Percentiles rank a stretch among this genome's conserved stretches.
Evolutionary conservation across 2,329 filamentous ascomycete species (phyloP).

Genomic region (Phaeosphaeria sp.): DNA sequence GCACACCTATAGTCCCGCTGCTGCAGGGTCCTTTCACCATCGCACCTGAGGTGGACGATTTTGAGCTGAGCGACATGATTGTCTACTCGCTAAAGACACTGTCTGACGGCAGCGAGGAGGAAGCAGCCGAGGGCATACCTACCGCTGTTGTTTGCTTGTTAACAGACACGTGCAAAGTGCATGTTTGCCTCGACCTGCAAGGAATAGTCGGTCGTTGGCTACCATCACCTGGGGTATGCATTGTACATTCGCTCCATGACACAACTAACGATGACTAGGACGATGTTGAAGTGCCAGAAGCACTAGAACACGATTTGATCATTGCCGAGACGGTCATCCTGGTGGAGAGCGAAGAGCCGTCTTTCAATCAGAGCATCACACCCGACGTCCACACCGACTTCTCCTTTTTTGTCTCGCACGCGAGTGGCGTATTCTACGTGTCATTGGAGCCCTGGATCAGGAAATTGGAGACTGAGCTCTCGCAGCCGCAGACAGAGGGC

Average conservation of each 20-base stretch:
- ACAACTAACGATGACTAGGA: slow-evolving; percentile 20
- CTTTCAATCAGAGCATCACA: slow-evolving; percentile 62
- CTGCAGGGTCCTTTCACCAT: slow-evolving; percentile 68
- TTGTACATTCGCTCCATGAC: neutral
- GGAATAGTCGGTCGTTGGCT: slow-evolving; percentile 70
- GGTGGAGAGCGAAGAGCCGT: slow-evolving; percentile 27
- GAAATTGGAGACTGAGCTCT: slow-evolving; percentile 63
- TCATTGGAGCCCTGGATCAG: slow-evolving; percentile 64
- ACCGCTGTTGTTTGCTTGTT: slow-evolving; percentile 65
- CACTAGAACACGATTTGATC: slow-evolving; percentile 35
- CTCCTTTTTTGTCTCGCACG: slow-evolving; percentile 64
- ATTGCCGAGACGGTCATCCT: slow-evolving; percentile 52
- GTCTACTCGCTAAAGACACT: slow-evolving; percentile 59
- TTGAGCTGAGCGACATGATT: slow-evolving; percentile 67
- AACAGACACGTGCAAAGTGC: slow-evolving; percentile 62
- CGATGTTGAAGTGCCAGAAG: slow-evolving; percentile 22
- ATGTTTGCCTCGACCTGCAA: slow-evolving; percentile 66
- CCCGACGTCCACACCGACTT: slow-evolving; percentile 62
- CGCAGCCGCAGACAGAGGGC: slow-evolving; percentile 58
- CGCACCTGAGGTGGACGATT: slow-evolving; percentile 57
- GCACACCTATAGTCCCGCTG: slow-evolving; percentile 62
- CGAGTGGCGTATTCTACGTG: slow-evolving; percentile 60
- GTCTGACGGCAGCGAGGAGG: slow-evolving; percentile 59
- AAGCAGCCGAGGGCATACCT: slow-evolving; percentile 58
- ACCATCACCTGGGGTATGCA: slow-evolving; percentile 50